These are phyloP conservation scores for Peterozyma toletana DNA, from an alignment of 805 yeast genomes.

Conservation along the genomic window DNA sequence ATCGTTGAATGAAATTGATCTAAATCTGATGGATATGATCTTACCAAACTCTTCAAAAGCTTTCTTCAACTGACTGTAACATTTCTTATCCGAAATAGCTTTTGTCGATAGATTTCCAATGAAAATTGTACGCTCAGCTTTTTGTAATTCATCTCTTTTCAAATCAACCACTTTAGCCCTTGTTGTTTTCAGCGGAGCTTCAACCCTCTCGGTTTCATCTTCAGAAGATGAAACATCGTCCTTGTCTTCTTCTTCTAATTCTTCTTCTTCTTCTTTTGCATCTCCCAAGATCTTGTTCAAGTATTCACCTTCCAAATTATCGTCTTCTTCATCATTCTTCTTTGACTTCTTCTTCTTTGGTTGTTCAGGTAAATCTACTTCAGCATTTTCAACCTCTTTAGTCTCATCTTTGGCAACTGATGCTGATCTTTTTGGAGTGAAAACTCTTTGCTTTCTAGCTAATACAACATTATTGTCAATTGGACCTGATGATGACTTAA, in stretches of 20 bases:
- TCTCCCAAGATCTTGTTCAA: constrained; percentile 39
- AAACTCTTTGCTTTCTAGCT: constrained; percentile 19
- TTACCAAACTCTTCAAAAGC: constrained; percentile 47
- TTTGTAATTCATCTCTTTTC: constrained; percentile 66
- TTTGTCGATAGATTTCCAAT: constrained; percentile 74
- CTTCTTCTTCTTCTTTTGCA: constrained; percentile 20
- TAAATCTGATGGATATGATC: constrained; percentile 75
- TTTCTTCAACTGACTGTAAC: constrained; percentile 57
- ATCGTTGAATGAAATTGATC: constrained; percentile 87
- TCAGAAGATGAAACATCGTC: constrained; percentile 15
- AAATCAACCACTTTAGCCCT: constrained; percentile 48
- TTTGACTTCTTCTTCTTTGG: constrained; percentile 13
- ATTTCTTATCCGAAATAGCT: constrained; percentile 57
- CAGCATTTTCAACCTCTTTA: constrained; percentile 19
- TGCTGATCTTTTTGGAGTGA: constrained; percentile 11
- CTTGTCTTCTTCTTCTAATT: constrained; percentile 16
- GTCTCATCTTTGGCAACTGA: constrained; percentile 17
- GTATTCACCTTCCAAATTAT: constrained; percentile 45
- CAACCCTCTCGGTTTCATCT: constrained; percentile 17
- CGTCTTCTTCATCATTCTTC: constrained; percentile 22
- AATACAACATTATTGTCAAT: constrained; percentile 28
- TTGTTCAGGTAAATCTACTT: constrained; percentile 10
- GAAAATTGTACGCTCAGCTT: constrained; percentile 80
- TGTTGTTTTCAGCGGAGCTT: constrained; percentile 13
- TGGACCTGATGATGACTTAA: constrained; percentile 36